A percentile compares a stretch with the other conserved stretches of the same genome.
These are phyloP conservation scores for Fusarium compactum DNA, from an alignment of 2,329 filamentous ascomycete species.

Conservation along the genomic window DNA sequence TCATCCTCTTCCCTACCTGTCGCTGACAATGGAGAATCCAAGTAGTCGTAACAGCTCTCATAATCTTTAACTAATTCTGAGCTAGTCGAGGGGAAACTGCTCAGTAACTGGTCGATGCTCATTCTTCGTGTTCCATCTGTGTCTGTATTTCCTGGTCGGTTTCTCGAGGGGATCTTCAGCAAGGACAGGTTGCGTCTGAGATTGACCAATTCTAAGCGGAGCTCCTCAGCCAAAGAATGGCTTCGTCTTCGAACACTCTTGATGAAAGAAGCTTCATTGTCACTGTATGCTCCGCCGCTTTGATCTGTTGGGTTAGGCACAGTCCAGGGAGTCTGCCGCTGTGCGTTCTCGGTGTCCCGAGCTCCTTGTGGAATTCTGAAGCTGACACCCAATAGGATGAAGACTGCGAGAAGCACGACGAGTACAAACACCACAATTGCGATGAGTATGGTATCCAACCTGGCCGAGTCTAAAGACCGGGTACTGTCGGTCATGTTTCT, in stretches of 20 bases:
- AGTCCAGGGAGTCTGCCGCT: constrained; percentile 37
- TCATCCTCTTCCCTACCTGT: constrained; percentile 41
- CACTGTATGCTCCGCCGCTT: constrained; percentile 26
- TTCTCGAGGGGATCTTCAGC: constrained; percentile 18
- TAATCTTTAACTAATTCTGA: constrained; percentile 34
- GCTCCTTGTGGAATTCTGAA: constrained; percentile 30
- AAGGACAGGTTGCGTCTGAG: constrained; percentile 38
- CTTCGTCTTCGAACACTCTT: constrained; percentile 46
- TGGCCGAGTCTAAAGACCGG: constrained; percentile 46
- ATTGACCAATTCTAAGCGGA: constrained; percentile 41
- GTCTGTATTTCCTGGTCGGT: constrained; percentile 2
- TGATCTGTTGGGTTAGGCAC: constrained; percentile 25
- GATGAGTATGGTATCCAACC: constrained; percentile 52
- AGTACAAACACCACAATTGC: constrained; percentile 51
- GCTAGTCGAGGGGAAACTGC: constrained; percentile 20
- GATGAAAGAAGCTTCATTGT: constrained; percentile 41
- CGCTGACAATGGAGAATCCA: constrained; percentile 40
- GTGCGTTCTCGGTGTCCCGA: constrained; percentile 34
- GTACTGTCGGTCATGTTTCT: constrained; percentile 43
- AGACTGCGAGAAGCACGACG: constrained; percentile 49
- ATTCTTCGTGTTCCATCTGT: constrained; percentile 15
- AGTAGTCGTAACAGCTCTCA: constrained; percentile 35
- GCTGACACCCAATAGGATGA: constrained; percentile 49
- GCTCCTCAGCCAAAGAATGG: constrained; percentile 42
- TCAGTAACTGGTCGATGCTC: constrained; percentile 38